These are phyloP conservation scores for Cytospora piceae DNA, from an alignment of 2,329 filamentous ascomycete species.

Conservation along the genomic window DNA sequence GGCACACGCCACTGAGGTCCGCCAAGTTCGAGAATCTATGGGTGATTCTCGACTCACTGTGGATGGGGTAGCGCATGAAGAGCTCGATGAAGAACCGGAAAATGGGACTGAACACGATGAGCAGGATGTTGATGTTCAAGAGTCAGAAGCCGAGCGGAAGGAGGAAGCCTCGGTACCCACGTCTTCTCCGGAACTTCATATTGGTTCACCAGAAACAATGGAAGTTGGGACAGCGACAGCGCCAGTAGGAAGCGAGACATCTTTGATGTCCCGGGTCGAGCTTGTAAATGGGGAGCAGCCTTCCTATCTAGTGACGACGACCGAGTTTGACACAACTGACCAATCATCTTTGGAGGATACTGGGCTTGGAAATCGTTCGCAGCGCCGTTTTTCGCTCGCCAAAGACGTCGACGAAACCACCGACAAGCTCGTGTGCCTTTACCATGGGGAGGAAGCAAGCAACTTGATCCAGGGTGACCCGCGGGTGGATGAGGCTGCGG, in stretches of 20 bases:
- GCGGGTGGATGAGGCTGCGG: not conserved
- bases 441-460: not conserved
- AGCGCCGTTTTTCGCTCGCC: not conserved
- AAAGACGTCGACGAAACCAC: not conserved
- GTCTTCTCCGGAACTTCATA: conserved; percentile 14
- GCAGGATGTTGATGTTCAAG: not conserved
- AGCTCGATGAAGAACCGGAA: conserved; percentile 14
- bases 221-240: not conserved
- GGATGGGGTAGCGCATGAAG: not conserved
- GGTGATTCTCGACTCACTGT: not conserved
- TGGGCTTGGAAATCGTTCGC: not conserved
- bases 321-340: not conserved
- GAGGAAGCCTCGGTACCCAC: not conserved
- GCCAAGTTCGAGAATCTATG: conserved; percentile 16
- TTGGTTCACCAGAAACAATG: conserved; percentile 13
- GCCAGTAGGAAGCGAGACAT: not conserved
- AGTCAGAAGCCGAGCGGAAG: not conserved
- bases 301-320: no score
- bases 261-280: not conserved
- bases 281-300: not conserved
- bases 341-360: not conserved
- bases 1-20: conserved; percentile 36
- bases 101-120: conserved; percentile 1
- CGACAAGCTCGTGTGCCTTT: not conserved
- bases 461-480: not conserved